Evolutionary conservation across 306 rosid genomes (phyloP).

Genomic region (Acacia melanoxylon): DNA sequence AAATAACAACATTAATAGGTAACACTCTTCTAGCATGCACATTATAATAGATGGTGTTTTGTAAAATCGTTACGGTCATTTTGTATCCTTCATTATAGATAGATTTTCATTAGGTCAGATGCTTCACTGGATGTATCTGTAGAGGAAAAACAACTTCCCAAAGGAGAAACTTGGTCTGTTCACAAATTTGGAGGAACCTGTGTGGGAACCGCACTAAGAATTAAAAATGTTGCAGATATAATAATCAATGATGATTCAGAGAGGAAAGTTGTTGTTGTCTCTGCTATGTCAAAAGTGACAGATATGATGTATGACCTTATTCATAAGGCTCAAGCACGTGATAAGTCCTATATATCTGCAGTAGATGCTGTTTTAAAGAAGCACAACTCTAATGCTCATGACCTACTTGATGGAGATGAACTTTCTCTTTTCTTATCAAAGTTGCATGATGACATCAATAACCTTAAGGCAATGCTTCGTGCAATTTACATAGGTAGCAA

Average conservation of each 20-base stretch:
- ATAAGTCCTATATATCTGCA: conserved; percentile 75
- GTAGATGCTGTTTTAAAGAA: conserved; percentile 78
- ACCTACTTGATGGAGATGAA: conserved; percentile 76
- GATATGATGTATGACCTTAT: conserved; percentile 97
- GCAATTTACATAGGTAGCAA: conserved; percentile 87
- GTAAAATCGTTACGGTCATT: too few species aligned
- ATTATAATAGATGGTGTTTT: too few species aligned
- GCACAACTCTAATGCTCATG: conserved; percentile 79
- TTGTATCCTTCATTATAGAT: too few species aligned
- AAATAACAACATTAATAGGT: too few species aligned
- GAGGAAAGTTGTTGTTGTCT: conserved; percentile 83
- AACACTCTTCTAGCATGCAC: too few species aligned
- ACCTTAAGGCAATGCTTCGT: conserved; percentile 95
- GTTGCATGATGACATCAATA: conserved; percentile 67
- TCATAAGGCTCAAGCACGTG: conserved; percentile 84
- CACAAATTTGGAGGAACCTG: conserved; percentile 99
- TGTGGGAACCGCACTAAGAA: conserved; percentile 82
- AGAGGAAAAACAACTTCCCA: conserved; percentile 60
- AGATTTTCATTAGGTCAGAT: conserved; percentile 29
- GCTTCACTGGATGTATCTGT: conserved; percentile 42
- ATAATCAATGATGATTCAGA: conserved; percentile 74
- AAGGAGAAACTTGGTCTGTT: conserved; percentile 89
- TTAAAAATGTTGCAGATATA: conserved; percentile 76
- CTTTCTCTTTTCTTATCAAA: conserved; percentile 72
- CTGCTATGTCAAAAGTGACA: conserved; percentile 97